Percentiles rank a stretch among this genome's conserved stretches.
These are phyloP conservation scores for Amanita bisporigera DNA, from an alignment of 1,284 basidiomycete genomes.

Conservation along the genomic window DNA sequence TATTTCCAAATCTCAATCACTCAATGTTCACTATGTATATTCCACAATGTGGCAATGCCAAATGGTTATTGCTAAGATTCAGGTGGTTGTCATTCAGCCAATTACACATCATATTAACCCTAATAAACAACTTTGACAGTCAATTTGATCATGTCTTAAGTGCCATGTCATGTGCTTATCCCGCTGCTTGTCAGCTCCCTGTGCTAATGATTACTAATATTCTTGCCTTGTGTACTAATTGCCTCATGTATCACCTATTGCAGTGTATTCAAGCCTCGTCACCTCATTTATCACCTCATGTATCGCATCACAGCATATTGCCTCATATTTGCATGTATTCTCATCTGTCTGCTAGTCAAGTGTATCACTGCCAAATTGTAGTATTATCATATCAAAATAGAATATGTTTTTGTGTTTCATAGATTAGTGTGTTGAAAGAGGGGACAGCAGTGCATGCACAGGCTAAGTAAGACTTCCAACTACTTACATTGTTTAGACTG, in stretches of 20 bases:
- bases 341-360: background rate
- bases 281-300: background rate
- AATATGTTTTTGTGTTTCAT: background rate
- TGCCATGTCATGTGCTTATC: background rate
- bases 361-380: slow-evolving; percentile 1
- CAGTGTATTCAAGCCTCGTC: background rate
- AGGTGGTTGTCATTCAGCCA: background rate
- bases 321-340: slow-evolving; percentile 1
- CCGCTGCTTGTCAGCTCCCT: background rate
- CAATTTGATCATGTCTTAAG: background rate
- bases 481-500: too few relatives aligned
- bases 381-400: background rate
- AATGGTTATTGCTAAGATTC: slow-evolving; percentile 3
- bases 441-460: too few relatives aligned
- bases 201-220: background rate
- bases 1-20: background rate
- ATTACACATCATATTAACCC: background rate
- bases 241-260: background rate
- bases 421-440: slow-evolving; percentile 1
- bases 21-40: background rate
- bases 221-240: background rate
- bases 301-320: background rate
- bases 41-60: background rate
- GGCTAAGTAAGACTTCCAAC: too few relatives aligned
- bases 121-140: slow-evolving; percentile 1